Base-by-base conservation (phyloP, 2,329 filamentous ascomycete genomes). In the Aspergillus flavus region DNA sequence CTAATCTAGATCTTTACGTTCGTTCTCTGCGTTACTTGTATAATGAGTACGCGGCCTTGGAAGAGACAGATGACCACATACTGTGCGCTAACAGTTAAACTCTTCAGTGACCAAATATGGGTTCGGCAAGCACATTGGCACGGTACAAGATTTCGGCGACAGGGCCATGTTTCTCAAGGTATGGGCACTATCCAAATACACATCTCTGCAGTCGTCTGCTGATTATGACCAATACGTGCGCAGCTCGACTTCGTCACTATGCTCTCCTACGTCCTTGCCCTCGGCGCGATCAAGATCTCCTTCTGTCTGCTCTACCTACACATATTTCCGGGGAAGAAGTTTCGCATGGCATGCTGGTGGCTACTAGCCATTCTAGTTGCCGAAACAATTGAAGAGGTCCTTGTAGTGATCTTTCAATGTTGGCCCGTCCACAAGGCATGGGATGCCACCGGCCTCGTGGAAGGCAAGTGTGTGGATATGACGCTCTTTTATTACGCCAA, bases 331-430 rank as follows among this genome's bases (percentile, higher is more conserved):
- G 64, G 65, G 4, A 62, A 60, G 34, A 62, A 46, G 12, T 68
- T 71, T 39, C 61, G 58, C 2, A 65, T 65, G 14, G 26, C 60
- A 12, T 69, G 65, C 34, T 69, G 61, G 55, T 53, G 26, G 19
- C 9, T 71, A 6, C 54, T 70, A 12, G 65, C 28, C 28, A 57
- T 69, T 3, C 32, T 91, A 82, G 69, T 91, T 84, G 2, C 86
- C 82, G 73, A 89, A 89, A 1, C 87, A 85, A 72, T 91, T 89
- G 6, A 92, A 85, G 1, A 93, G 88, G 21, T 90, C 89, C 48
- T 90, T 86, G 71, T 94, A 89, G 23, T 86, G 82, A 64, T 69
- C 21, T 68, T 71, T 26, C 69, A 71, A 48, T 71, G 69, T 30
- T 59, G n/a, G 11, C 69, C 69, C 4, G 50, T 71, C 23, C 43